Base-by-base conservation (phyloP, 2,329 filamentous ascomycete species). In the Alternaria infectoria region DNA sequence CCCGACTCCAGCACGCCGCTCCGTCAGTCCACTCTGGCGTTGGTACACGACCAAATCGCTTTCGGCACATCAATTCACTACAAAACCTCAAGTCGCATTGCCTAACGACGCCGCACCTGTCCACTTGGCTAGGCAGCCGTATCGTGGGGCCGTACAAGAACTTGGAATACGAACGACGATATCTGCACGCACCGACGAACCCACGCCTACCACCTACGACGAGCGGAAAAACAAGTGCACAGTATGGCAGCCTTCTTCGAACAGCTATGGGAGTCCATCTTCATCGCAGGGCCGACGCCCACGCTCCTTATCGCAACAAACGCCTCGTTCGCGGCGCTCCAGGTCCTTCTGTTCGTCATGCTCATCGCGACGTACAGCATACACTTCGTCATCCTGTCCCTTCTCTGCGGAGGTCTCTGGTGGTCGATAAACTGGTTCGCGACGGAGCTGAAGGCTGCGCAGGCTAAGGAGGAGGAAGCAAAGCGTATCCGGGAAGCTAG, bases 371-470 rank as follows among this genome's bases (percentile, higher is more conserved):
- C 95, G 8, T 89, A 91, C 81, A 97, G 91, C 82, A 87, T 97
- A 68, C 96, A 98, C 85, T 97, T 97, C 76, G 79, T 93, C 67
- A 85, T 95, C 61, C 87, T 99, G 6, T 97, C 93, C 12, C 74
- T 90, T 62, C 84, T 99, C 10, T 93, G 89, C 67, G 94, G 83
- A 30, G 91, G 92, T 5, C 86, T 98, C 36, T 99, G 96, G 96
- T 93, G 88, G 84, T 89, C 91, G 61, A 94, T 98, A 82, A 98
- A 98, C 86, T 99, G 96, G 96, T 98, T 99, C 77, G 93, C 93
- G 59, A 82, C 83, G 49, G 95, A 90, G 76, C 79, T 90, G 56
- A 77, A 79, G 28, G 81, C 81, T 30, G 81, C 83, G 67, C 79
- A 85, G 68, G 76, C 75, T 46, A 79, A 81, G 70, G 80, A 85